phyloP scores from a whole-genome alignment of 116 monocot genomes.

The Papilionanthe hybrid region DNA sequence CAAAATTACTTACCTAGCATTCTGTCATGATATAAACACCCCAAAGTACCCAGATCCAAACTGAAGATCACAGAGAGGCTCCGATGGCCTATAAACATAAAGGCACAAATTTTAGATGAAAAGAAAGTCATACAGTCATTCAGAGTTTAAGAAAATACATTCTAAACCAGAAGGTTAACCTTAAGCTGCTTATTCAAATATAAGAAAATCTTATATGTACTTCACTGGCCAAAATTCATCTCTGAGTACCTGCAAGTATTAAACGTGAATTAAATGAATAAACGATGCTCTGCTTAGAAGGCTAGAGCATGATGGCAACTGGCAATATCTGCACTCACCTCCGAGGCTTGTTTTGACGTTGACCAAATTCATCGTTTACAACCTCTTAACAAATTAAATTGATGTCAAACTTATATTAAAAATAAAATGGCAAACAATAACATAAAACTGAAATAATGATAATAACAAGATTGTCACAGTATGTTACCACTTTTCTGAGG shows the following conservation, averaged over 20 bases:
- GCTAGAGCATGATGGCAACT: not conserved
- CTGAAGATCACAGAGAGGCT: constrained; percentile 45
- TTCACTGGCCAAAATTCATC: constrained; percentile 93
- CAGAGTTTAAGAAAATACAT: not conserved
- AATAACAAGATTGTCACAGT: not conserved
- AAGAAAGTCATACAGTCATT: not conserved
- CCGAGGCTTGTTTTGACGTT: constrained; percentile 85
- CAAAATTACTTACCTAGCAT: constrained; percentile 18
- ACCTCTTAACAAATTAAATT: constrained; percentile 30
- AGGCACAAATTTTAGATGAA: not conserved
- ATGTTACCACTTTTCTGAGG: constrained; percentile 56
- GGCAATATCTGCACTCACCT: constrained; percentile 35
- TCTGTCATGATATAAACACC: constrained; percentile 22
- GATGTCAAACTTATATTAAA: not conserved
- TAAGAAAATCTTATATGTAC: constrained; percentile 20
- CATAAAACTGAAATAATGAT: not conserved
- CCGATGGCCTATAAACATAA: constrained; percentile 18
- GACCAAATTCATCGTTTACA: constrained; percentile 69
- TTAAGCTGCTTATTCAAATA: constrained; percentile 49
- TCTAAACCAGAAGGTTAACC: constrained; percentile 18
- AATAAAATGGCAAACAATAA: constrained; percentile 1
- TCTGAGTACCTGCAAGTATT: constrained; percentile 63
- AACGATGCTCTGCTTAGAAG: not conserved
- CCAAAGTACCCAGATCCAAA: constrained; percentile 42
- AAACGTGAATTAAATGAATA: not conserved